Evolutionary conservation across 2,329 filamentous ascomycete species (phyloP).

Genomic region (Alternaria brassicae): DNA sequence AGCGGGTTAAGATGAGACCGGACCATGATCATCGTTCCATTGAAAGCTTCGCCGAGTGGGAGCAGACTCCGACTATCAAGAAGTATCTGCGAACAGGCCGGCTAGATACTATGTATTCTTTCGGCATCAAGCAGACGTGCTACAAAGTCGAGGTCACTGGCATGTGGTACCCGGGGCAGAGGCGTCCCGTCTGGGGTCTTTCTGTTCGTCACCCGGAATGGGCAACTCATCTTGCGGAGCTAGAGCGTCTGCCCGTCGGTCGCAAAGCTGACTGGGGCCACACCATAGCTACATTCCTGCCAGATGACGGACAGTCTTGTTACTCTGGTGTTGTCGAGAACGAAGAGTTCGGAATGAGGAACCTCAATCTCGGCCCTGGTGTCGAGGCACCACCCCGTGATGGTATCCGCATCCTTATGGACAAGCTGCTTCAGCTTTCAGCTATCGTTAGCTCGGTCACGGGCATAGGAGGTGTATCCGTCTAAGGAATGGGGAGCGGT

Average conservation of each 20-base stretch:
- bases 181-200: conserved; percentile 40
- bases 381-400: conserved; percentile 15
- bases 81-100: conserved; percentile 20
- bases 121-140: conserved; percentile 35
- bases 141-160: conserved; percentile 36
- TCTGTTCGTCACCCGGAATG: conserved; percentile 41
- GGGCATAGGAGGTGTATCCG: conserved; percentile 3
- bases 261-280: conserved; percentile 32
- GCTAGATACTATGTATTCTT: conserved; percentile 41
- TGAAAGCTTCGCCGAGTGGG: conserved; percentile 32
- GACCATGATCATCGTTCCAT: conserved; percentile 20
- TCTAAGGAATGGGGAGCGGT: neutral
- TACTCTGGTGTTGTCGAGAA: conserved; percentile 7
- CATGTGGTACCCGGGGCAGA: conserved; percentile 39
- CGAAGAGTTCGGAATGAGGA: conserved; percentile 12
- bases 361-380: conserved; percentile 6
- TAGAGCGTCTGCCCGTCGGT: conserved; percentile 37
- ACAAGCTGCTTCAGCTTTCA: conserved; percentile 39
- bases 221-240: conserved; percentile 34
- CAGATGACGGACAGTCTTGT: conserved; percentile 33
- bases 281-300: conserved; percentile 35
- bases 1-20: conserved; percentile 26
- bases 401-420: conserved; percentile 32
- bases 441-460: conserved; percentile 29
- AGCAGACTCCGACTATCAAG: conserved; percentile 23